Conservation (phyloP, 2,329 filamentous ascomycete species). For the Stagonosporopsis rhizophila region DNA sequence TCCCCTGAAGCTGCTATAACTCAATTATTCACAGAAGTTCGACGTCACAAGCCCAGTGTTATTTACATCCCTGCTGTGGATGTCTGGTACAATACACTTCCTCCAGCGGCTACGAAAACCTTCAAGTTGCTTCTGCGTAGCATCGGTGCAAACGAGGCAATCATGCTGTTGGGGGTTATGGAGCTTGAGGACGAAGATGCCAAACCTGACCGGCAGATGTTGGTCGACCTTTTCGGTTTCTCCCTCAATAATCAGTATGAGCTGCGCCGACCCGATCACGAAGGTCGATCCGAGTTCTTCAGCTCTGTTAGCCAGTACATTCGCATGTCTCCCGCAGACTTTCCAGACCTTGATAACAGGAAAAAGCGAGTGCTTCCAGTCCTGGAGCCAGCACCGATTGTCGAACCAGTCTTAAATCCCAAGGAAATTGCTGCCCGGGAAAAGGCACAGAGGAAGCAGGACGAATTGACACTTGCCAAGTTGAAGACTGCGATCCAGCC, state of each 20-base stretch:
- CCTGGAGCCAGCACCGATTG: slow-evolving; percentile 74
- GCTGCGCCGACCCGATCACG: slow-evolving; percentile 70
- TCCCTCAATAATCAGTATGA: slow-evolving; percentile 79
- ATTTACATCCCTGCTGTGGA: slow-evolving; percentile 94
- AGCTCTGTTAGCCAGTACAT: slow-evolving; percentile 75
- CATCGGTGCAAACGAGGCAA: slow-evolving; percentile 87
- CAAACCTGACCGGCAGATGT: slow-evolving; percentile 65
- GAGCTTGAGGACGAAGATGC: slow-evolving; percentile 70
- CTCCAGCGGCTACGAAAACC: slow-evolving; percentile 74
- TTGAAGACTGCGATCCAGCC: slow-evolving; percentile 90
- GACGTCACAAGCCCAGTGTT: slow-evolving; percentile 92
- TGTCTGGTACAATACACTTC: slow-evolving; percentile 77
- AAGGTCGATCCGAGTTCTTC: slow-evolving; percentile 82
- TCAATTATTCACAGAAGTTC: slow-evolving; percentile 88
- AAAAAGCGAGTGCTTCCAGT: slow-evolving; percentile 84
- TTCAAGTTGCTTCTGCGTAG: slow-evolving; percentile 83
- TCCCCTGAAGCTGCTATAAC: slow-evolving; percentile 88
- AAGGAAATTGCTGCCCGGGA: slow-evolving; percentile 77
- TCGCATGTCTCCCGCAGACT: slow-evolving; percentile 79
- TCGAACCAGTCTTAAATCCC: slow-evolving; percentile 58
- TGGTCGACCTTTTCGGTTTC: slow-evolving; percentile 84
- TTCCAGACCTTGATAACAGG: slow-evolving; percentile 84
- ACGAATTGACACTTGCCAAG: slow-evolving; percentile 82
- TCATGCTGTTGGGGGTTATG: slow-evolving; percentile 85
- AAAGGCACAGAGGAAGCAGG: slow-evolving; percentile 79